These are phyloP conservation scores for Moricandia arvensis DNA, from an alignment of 345 rosid genomes.

Conservation along the genomic window DNA sequence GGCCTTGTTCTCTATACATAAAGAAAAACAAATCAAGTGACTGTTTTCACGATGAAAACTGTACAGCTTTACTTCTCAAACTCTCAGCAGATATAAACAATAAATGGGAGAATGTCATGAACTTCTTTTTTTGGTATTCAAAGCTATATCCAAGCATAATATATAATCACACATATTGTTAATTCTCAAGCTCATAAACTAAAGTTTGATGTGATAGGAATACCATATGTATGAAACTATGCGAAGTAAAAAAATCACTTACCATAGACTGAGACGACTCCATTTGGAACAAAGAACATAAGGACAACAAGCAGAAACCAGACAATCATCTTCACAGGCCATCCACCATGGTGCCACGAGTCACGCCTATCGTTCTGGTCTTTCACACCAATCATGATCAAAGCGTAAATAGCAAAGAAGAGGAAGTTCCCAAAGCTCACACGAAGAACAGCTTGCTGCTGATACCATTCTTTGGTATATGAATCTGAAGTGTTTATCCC, in stretches of 20 bases:
- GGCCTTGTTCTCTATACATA: background rate
- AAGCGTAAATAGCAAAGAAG: constrained; percentile 66
- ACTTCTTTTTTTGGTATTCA: background rate
- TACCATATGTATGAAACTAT: background rate
- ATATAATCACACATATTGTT: background rate
- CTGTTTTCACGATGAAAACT: background rate
- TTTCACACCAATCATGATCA: constrained; percentile 91
- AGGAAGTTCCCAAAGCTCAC: constrained; percentile 90
- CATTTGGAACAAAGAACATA: constrained; percentile 84
- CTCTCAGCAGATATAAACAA: background rate
- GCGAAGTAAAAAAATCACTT: constrained; percentile 18
- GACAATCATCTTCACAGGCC: constrained; percentile 80
- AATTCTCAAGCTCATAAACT: background rate
- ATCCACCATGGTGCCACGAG: constrained; percentile 95
- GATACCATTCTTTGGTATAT: constrained; percentile 75
- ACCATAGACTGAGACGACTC: constrained; percentile 60
- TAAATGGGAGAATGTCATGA: background rate
- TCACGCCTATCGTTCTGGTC: constrained; percentile 91
- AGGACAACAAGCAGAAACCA: constrained; percentile 84
- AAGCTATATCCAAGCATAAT: background rate
- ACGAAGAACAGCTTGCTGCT: constrained; percentile 89
- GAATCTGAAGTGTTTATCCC: constrained; percentile 80
- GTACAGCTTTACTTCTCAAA: background rate
- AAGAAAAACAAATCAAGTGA: background rate
- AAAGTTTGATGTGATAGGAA: background rate